phyloP scores from a whole-genome alignment of 1,284 basidiomycete species.

The Fomitopsis betulina region DNA sequence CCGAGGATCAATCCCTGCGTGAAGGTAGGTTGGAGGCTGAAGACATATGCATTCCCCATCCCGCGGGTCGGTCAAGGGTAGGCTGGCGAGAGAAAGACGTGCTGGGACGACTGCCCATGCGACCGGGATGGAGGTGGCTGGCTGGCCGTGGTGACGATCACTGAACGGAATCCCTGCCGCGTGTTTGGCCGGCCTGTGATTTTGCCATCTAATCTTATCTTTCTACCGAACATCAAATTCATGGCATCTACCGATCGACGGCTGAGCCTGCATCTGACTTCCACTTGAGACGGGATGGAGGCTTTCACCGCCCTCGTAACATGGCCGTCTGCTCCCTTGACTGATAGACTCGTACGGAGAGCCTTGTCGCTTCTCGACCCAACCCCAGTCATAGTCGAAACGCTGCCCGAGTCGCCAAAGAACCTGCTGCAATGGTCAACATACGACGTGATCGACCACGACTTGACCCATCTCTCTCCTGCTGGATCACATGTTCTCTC shows the following conservation, averaged over 20 bases:
- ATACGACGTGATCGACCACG: conserved; percentile 82
- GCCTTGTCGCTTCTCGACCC: conserved; percentile 45
- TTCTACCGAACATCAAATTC: not conserved
- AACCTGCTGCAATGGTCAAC: conserved; percentile 72
- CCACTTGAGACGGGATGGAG: not conserved
- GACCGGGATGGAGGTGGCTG: not conserved
- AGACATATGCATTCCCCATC: conserved; percentile 61
- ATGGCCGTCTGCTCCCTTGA: conserved; percentile 80
- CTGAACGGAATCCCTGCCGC: not conserved
- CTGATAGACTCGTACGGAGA: conserved; percentile 60
- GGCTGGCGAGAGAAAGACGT: conserved; percentile 5
- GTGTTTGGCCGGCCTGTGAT: not conserved
- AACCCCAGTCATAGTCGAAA: conserved; percentile 22
- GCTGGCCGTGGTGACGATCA: conserved; percentile 2
- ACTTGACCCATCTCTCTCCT: conserved; percentile 46
- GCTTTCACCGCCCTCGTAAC: conserved; percentile 49
- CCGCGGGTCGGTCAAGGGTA: not conserved
- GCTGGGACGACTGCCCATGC: not conserved
- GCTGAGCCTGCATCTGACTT: not conserved
- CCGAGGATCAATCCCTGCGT: conserved; percentile 80
- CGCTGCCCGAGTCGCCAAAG: conserved; percentile 18
- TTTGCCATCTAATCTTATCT: conserved; percentile 1
- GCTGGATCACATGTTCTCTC: conserved; percentile 47
- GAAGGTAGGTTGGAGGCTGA: conserved; percentile 76
- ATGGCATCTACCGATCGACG: not conserved